Evolutionary conservation across 2,329 filamentous ascomycete genomes (phyloP).

Genomic region (Alternaria conjuncta): DNA sequence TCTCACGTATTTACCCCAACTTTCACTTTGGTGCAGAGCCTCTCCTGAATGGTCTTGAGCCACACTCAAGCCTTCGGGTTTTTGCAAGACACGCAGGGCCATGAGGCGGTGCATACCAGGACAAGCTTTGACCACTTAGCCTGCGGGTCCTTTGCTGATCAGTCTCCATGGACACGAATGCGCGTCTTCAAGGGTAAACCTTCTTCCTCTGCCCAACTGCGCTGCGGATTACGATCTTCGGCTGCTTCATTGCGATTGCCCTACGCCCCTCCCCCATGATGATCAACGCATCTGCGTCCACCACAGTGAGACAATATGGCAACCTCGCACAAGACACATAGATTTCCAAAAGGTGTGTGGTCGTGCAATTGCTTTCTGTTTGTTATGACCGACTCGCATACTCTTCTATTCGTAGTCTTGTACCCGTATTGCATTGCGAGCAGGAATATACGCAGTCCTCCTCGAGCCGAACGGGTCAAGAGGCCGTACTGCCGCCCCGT

Average conservation of each 20-base stretch:
- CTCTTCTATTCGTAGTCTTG: not conserved
- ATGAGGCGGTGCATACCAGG: constrained; percentile 21
- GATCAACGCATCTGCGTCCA: not conserved
- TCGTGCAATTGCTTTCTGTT: not conserved
- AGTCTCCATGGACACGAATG: not conserved
- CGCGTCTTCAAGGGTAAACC: not conserved
- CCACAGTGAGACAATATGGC: not conserved
- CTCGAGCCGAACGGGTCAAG: not conserved
- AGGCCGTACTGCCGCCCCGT: not conserved
- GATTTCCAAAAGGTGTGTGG: not conserved
- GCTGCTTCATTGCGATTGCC: not conserved
- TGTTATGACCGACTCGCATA: not conserved
- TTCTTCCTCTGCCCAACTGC: not conserved
- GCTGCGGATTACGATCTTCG: not conserved
- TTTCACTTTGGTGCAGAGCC: constrained; percentile 6
- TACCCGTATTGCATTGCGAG: not conserved
- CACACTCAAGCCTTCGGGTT: constrained; percentile 1
- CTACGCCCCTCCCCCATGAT: not conserved
- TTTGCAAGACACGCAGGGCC: constrained; percentile 19
- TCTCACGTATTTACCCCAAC: constrained; percentile 9
- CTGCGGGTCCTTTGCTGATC: constrained; percentile 12
- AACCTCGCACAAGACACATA: not conserved
- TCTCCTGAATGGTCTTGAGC: constrained; percentile 10
- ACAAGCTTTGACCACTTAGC: constrained; percentile 20
- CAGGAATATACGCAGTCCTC: not conserved